Evolutionary conservation across 2,329 filamentous ascomycete genomes (phyloP), one percentile per base, ranked within the genome.

Genomic region (Thielaviopsis euricoi): DNA sequence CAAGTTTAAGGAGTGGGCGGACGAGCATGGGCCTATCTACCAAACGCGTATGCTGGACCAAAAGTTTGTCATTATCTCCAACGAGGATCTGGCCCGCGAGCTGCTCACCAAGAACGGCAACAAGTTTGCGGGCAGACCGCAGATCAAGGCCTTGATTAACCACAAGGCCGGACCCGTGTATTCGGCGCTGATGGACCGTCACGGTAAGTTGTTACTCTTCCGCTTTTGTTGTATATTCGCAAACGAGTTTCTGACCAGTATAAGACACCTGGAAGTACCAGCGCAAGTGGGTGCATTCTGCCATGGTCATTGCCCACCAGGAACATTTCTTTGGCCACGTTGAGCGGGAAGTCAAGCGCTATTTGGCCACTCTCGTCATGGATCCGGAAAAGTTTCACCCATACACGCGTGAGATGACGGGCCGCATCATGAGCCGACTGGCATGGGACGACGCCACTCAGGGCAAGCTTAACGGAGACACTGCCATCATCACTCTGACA

Each of bases 271-370:
- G 75, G 75, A 73, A 70, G 40, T 67, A 66, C 6, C 75, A 77
- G 62, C 70, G 75, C 22, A 77, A 76, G 66, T 77, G 74, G 75
- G 70, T 74, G 13, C 75, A 77, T 61, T 72, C 75, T 9, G 74
- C 75, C 62, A 73, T 74, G 71, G 67, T 67, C n/a, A 66, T 69
- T 13, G 69, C 69, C 29, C 67, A 71, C 52, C 67, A 69, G 51
- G 60, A 66, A 6, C 69, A 70, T 61, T 77, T 76, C 63, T 75
- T 74, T 62, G 75, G 75, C 3, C 73, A 76, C 62, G 70, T 76
- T 54, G 75, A 76, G 62, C 64, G 63, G 15, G 75, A 77, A 64
- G 70, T 73, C 59, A 71, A 69, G 59, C 70, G 74, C 15, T 74
- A 70, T 60, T 69, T 76, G 13, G 71, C 71, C n/a, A 67, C 74